Conservation (phyloP, 2,329 filamentous ascomycete species). For the Chaetothyriales sp. region DNA sequence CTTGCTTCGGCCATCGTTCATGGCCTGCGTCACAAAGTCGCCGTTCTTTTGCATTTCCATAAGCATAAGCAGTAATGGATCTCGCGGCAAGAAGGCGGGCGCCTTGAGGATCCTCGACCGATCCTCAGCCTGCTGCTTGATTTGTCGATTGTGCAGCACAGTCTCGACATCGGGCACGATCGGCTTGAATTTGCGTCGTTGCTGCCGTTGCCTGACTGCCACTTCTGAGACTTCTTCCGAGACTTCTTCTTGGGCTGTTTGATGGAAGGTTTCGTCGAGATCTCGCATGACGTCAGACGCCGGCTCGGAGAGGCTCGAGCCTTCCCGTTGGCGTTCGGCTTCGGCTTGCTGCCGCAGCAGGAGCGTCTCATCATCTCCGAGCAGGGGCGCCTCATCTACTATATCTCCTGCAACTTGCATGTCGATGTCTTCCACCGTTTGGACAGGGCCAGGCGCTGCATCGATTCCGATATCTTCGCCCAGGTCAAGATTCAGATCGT, state of each 20-base stretch:
- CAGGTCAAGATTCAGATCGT: constrained; percentile 40
- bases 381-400: constrained; percentile 21
- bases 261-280: constrained; percentile 49
- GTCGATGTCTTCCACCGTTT: constrained; percentile 23
- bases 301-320: constrained; percentile 42
- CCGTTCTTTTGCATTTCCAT: constrained; percentile 87
- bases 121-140: constrained; percentile 76
- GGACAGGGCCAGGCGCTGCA: constrained; percentile 19
- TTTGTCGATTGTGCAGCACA: constrained; percentile 59
- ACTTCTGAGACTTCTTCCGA: constrained; percentile 40
- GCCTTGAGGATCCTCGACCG: constrained; percentile 75
- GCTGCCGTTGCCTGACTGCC: constrained; percentile 52
- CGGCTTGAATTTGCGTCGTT: constrained; percentile 66
- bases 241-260: constrained; percentile 35
- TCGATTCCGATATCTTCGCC: constrained; percentile 32
- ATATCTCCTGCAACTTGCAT: constrained; percentile 38
- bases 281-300: constrained; percentile 42
- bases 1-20: constrained; percentile 63
- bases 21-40: constrained; percentile 74
- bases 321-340: constrained; percentile 27
- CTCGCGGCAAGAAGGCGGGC: constrained; percentile 69
- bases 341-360: constrained; percentile 20
- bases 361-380: constrained; percentile 39
- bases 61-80: constrained; percentile 72
- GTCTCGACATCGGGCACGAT: constrained; percentile 72